Conservation (phyloP, 495 filamentous ascomycete species). For the Barbatosphaeria neglecta region DNA sequence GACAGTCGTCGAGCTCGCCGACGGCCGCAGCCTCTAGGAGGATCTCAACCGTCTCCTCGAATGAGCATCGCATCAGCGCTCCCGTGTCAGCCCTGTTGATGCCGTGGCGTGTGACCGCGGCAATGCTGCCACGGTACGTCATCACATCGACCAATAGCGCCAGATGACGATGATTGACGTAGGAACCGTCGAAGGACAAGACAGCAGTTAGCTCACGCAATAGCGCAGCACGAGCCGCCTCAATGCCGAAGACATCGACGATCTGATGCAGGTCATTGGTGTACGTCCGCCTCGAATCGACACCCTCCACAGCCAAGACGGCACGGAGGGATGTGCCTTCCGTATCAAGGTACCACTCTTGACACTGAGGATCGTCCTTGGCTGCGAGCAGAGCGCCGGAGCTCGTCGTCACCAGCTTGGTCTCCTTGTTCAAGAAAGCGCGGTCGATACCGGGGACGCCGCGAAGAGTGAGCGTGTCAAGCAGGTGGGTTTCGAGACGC, state of each 20-base stretch:
- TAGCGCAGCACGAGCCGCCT: conserved; percentile 76
- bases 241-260: conserved; percentile 88
- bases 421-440: conserved; percentile 82
- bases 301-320: conserved; percentile 75
- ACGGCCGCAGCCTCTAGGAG: conserved; percentile 85
- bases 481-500: conserved; percentile 76
- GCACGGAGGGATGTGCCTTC: conserved; percentile 73
- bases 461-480: conserved; percentile 80
- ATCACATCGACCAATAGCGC: conserved; percentile 96
- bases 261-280: conserved; percentile 93
- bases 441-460: conserved; percentile 79
- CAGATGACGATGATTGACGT: conserved; percentile 97
- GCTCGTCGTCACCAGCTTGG: conserved; percentile 45
- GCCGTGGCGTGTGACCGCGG: conserved; percentile 93
- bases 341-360: conserved; percentile 93
- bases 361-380: conserved; percentile 60
- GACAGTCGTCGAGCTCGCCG: conserved; percentile 93
- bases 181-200: conserved; percentile 93
- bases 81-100: conserved; percentile 97
- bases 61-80: conserved; percentile 97
- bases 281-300: conserved; percentile 80
- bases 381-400: conserved; percentile 58
- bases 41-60: conserved; percentile 99
- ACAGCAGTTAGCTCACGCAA: conserved; percentile 82
- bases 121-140: conserved; percentile 85